A percentile compares a stretch with the other conserved stretches of the same genome.
Conservation (phyloP, 2,329 filamentous ascomycete genomes). For the Arthrobotrys conoides region DNA sequence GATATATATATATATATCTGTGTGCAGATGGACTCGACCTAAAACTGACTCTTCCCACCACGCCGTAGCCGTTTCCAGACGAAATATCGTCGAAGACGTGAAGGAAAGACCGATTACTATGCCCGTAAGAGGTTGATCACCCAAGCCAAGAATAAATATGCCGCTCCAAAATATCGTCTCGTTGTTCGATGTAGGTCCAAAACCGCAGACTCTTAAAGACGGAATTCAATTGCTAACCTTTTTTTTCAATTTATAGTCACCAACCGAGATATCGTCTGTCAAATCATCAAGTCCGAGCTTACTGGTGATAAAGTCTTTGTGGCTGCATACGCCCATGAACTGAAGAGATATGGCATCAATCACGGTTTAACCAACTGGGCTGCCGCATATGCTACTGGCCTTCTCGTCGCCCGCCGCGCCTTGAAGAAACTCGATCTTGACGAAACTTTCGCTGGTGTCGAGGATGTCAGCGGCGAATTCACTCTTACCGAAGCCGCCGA, state of each 20-base stretch:
- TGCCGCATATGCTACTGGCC: slow-evolving; percentile 95
- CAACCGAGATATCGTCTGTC: slow-evolving; percentile 83
- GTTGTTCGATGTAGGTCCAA: slow-evolving; percentile 80
- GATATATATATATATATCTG: not conserved
- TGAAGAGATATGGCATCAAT: slow-evolving; percentile 95
- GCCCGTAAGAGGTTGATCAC: slow-evolving; percentile 99
- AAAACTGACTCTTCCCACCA: slow-evolving; percentile 60
- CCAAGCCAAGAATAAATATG: slow-evolving; percentile 99
- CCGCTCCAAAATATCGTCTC: slow-evolving; percentile 99
- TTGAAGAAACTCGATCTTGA: slow-evolving; percentile 97
- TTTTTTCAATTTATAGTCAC: slow-evolving; percentile 36
- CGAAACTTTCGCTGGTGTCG: slow-evolving; percentile 92
- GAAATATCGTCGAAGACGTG: slow-evolving; percentile 97
- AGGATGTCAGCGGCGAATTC: slow-evolving; percentile 97
- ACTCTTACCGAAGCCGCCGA: slow-evolving; percentile 93
- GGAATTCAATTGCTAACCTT: not conserved
- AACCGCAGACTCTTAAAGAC: not conserved
- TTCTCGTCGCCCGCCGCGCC: slow-evolving; percentile 95
- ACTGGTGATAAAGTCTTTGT: slow-evolving; percentile 96
- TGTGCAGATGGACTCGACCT: slow-evolving; percentile 55
- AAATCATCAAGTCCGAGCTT: slow-evolving; percentile 97
- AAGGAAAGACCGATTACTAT: slow-evolving; percentile 99
- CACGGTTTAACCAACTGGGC: slow-evolving; percentile 99
- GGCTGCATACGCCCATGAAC: slow-evolving; percentile 95
- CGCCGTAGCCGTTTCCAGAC: slow-evolving; percentile 91